Base-by-base conservation (phyloP, 805 yeast species). In the Zygoascus flipseniorum region DNA sequence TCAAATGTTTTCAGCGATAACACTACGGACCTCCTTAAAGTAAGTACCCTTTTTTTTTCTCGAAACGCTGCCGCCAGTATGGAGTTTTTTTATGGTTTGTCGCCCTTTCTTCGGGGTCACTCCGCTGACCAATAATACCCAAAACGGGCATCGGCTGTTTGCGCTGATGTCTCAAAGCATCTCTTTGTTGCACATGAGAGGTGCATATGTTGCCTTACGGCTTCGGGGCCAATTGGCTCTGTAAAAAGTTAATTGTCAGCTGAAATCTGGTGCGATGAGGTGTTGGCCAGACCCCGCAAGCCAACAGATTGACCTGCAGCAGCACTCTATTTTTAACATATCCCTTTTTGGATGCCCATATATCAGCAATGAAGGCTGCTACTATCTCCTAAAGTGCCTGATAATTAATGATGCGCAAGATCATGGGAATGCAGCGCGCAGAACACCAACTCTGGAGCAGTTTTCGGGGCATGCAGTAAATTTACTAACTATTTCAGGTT, bases 1-100 rank as follows among this genome's bases (percentile, higher is more conserved):
- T 85, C 96, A 16, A 86, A 88, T 68, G 95, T 89, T 1, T 92
- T 89, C 63, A 79, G 89, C 45, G 90, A 87, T 60, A 82, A 81
- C 56, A 85, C 96, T 4, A 80, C 82, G 54, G 95, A 85, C 62
- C 72, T 93, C 37, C 67, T 89, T 45, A 83, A 82, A 64, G 60
- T 56, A 47, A 23, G 54, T 43, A 35, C 4, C 39, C 39, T 35
- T 13, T n/a, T 35, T 35, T 35, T 11, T 8, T 35, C 39, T 35
- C 8, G 8, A n/a, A 3, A 11, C 8, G 8, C 16, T n/a, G 39
- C 39, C 39, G 8, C 39, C 8, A 35, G 16, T 6, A 23, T 23
- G 28, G n/a, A n/a, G n/a, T n/a, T n/a, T n/a, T n/a, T n/a, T 6
- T 23, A 6, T 23, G 28, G 28, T 23, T 23, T 23, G 28, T 23